phyloP scores from a whole-genome alignment of 495 filamentous ascomycete genomes.

The Hypoxylon fragiforme region DNA sequence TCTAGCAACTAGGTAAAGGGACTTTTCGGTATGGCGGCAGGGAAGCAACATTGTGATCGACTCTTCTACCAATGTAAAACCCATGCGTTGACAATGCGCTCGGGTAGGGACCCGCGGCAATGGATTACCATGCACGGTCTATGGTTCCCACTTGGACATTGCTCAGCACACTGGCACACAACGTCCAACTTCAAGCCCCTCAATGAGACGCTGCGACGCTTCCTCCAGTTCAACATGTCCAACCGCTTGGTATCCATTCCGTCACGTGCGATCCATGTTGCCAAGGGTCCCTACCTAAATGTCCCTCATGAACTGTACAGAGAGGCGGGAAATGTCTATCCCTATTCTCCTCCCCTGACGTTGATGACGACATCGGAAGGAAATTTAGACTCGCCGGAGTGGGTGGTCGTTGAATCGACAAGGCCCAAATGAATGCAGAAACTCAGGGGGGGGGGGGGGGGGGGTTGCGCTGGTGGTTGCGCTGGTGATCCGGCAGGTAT shows the following conservation, averaged over 20 bases:
- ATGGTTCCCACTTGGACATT: conserved; percentile 9
- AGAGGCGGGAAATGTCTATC: conserved; percentile 21
- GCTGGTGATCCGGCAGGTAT: conserved; percentile 9
- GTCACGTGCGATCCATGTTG: conserved; percentile 16
- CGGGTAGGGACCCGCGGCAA: conserved; percentile 8
- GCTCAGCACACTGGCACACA: conserved; percentile 1
- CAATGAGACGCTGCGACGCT: conserved; percentile 17
- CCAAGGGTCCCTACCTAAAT: conserved; percentile 14
- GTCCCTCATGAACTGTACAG: conserved; percentile 11
- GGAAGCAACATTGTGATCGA: conserved; percentile 30
- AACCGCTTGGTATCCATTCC: conserved; percentile 19
- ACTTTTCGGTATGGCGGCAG: conserved; percentile 6
- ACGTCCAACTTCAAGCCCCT: conserved; percentile 3
- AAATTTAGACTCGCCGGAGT: conserved; percentile 22
- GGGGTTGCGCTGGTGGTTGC: neutral
- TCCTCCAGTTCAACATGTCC: conserved; percentile 11
- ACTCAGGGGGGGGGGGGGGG: conserved; percentile 12
- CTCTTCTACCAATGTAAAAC: conserved; percentile 6
- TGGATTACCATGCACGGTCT: conserved; percentile 27
- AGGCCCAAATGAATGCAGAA: conserved; percentile 16
- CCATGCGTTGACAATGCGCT: conserved; percentile 13
- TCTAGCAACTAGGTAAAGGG: too few relatives aligned
- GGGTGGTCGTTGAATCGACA: conserved; percentile 16
- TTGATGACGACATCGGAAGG: conserved; percentile 24
- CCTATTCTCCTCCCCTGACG: conserved; percentile 30